A percentile compares a stretch with the other conserved stretches of the same genome.
Conservation (phyloP, 257 asterid species). For the Solanum stenotomum region DNA sequence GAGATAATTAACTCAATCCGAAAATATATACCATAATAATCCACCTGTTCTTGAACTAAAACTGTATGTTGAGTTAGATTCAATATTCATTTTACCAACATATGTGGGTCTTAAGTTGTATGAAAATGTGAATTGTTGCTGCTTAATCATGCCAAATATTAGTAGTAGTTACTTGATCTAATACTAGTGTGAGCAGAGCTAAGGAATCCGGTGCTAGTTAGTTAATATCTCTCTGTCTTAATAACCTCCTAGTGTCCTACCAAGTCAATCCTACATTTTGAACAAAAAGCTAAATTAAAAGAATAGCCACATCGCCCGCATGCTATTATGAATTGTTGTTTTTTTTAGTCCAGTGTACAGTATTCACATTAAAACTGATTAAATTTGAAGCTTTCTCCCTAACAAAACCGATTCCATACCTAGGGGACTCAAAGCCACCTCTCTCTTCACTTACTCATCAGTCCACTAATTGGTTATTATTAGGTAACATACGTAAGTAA, state of each 20-base stretch:
- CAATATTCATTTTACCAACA: background rate
- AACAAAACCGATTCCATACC: no score
- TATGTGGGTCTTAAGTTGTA: background rate
- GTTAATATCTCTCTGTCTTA: background rate
- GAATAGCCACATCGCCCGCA: background rate
- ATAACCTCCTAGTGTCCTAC: background rate
- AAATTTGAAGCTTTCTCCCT: no score
- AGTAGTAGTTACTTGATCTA: background rate
- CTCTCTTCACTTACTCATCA: no score
- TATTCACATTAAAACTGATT: no score
- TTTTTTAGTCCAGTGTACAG: no score
- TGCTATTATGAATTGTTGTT: no score
- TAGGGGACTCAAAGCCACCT: no score
- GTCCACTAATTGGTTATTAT: background rate
- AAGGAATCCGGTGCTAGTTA: background rate
- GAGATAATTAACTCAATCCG: no score
- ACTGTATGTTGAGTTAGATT: background rate
- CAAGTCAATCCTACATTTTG: background rate
- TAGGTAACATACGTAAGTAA: background rate
- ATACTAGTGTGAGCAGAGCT: background rate
- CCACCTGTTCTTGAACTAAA: background rate
- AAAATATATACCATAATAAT: no score
- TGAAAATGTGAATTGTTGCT: background rate
- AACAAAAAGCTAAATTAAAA: background rate
- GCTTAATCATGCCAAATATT: background rate